Conservation (phyloP, 441 rosid genomes). For the Jatropha multifida region DNA sequence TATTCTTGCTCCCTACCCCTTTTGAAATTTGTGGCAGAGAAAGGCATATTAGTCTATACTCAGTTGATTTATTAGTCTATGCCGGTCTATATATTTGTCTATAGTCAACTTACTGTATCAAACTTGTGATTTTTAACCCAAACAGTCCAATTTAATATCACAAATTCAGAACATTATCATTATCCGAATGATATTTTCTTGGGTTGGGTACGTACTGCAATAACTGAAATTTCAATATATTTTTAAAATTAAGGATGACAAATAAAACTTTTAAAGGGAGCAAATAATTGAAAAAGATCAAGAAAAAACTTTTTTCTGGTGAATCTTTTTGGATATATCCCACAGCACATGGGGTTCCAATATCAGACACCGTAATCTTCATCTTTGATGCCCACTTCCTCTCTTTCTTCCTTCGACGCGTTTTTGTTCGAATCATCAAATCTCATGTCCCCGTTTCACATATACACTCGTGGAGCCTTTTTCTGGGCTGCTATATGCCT, state of each 20-base stretch:
- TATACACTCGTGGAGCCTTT: background rate
- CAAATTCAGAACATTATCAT: too few relatives aligned
- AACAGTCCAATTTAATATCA: too few relatives aligned
- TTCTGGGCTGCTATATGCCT: background rate
- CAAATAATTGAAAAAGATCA: conserved; percentile 24
- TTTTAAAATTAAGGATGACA: too few relatives aligned
- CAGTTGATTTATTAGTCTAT: background rate
- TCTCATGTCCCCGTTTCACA: conserved; percentile 21
- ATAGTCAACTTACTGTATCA: too few relatives aligned
- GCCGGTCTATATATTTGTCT: too few relatives aligned
- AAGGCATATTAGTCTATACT: background rate
- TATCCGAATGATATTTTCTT: too few relatives aligned
- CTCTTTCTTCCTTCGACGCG: conserved; percentile 13
- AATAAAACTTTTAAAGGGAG: background rate
- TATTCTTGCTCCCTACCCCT: background rate
- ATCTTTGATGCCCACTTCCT: conserved; percentile 15
- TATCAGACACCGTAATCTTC: conserved; percentile 28
- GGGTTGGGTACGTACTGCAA: too few relatives aligned
- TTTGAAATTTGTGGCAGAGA: conserved; percentile 11
- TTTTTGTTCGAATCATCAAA: conserved; percentile 20
- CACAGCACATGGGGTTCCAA: background rate
- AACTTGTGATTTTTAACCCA: too few relatives aligned
- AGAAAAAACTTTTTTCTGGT: background rate
- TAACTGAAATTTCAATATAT: too few relatives aligned
- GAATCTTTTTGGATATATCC: conserved; percentile 11